phyloP scores from a whole-genome alignment of 768 basidiomycete genomes.

The Coprinopsis marcescibilis region DNA sequence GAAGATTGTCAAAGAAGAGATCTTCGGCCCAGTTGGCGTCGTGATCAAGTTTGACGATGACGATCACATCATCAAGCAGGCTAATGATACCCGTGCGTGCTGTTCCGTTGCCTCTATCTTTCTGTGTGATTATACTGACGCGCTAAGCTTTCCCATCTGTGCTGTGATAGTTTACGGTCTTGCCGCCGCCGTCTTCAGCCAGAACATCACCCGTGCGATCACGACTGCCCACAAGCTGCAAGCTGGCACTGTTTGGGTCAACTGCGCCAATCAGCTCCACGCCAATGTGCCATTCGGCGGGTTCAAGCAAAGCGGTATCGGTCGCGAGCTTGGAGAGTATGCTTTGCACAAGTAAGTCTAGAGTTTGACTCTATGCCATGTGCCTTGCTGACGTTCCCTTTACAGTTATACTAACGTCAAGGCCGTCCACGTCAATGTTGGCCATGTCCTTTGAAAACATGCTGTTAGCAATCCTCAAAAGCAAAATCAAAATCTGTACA shows the following conservation, averaged over 20 bases:
- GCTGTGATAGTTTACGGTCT: slow-evolving; percentile 58
- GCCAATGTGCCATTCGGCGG: slow-evolving; percentile 75
- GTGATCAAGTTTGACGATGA: slow-evolving; percentile 60
- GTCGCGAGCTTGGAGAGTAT: slow-evolving; percentile 76
- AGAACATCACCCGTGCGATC: slow-evolving; percentile 71
- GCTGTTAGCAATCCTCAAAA: too few species aligned
- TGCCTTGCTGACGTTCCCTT: slow-evolving; percentile 1
- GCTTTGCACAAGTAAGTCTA: slow-evolving; percentile 51
- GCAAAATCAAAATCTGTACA: too few species aligned
- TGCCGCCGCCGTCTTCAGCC: slow-evolving; percentile 81
- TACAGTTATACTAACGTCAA: slow-evolving; percentile 62
- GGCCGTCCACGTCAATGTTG: slow-evolving; percentile 62
- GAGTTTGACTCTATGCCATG: not conserved
- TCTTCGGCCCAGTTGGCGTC: slow-evolving; percentile 73
- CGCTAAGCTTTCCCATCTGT: too few species aligned
- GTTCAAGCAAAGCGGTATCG: slow-evolving; percentile 79
- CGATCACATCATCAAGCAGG: slow-evolving; percentile 52
- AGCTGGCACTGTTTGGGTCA: slow-evolving; percentile 77
- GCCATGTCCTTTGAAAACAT: slow-evolving; percentile 23
- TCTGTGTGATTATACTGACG: too few species aligned
- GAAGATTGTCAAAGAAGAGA: slow-evolving; percentile 65
- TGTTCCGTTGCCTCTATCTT: not conserved
- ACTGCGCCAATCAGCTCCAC: slow-evolving; percentile 46
- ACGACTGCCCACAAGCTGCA: slow-evolving; percentile 66
- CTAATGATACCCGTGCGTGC: slow-evolving; percentile 64